Evolutionary conservation across 2,329 filamentous ascomycete genomes (phyloP).

Genomic region (Helotiales sp.): DNA sequence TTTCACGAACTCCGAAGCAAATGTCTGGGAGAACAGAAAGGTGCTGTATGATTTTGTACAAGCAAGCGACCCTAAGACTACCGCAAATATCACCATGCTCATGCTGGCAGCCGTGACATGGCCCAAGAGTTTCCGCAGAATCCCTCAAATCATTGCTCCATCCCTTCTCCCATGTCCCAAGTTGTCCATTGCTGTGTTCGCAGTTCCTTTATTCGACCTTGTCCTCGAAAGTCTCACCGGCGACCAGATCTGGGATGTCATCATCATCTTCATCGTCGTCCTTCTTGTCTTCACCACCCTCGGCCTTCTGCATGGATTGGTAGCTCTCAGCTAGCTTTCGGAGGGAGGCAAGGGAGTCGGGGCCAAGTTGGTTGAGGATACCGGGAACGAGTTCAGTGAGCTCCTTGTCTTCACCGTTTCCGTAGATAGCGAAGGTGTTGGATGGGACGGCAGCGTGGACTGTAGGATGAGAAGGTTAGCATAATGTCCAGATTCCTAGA

Average conservation of each 20-base stretch:
- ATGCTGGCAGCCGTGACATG: slow-evolving; percentile 33
- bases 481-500: background rate
- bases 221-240: slow-evolving; percentile 97
- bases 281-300: slow-evolving; percentile 76
- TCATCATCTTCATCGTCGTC: slow-evolving; percentile 77
- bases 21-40: slow-evolving; percentile 25
- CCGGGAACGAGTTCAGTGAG: slow-evolving; percentile 98
- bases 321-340: slow-evolving; percentile 99
- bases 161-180: slow-evolving; percentile 23
- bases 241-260: slow-evolving; percentile 96
- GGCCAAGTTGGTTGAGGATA: slow-evolving; percentile 99
- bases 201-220: slow-evolving; percentile 60
- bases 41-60: slow-evolving; percentile 43
- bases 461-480: slow-evolving; percentile 47
- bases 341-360: slow-evolving; percentile 95
- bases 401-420: slow-evolving; percentile 98
- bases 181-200: slow-evolving; percentile 7
- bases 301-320: slow-evolving; percentile 97
- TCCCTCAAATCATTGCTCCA: slow-evolving; percentile 31
- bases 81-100: slow-evolving; percentile 35
- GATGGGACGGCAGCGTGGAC: slow-evolving; percentile 96
- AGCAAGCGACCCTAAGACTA: slow-evolving; percentile 41
- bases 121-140: slow-evolving; percentile 26
- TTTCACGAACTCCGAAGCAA: background rate
- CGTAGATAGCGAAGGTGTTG: slow-evolving; percentile 99